These are phyloP conservation scores for Camillea tinctor DNA, from an alignment of 2,329 filamentous ascomycete species.

Conservation along the genomic window DNA sequence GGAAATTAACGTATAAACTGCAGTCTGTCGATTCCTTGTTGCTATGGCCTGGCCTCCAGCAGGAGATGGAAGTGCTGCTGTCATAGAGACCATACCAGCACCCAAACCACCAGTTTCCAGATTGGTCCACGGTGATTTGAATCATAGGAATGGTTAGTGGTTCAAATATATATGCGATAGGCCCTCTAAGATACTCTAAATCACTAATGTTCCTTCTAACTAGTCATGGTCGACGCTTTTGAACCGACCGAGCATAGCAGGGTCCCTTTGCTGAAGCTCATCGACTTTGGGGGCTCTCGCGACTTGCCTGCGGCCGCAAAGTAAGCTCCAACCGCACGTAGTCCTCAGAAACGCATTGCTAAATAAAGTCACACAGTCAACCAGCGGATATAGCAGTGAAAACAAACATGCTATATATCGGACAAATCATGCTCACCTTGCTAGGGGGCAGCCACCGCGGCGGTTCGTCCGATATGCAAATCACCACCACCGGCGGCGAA, in stretches of 20 bases:
- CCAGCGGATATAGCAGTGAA: slow-evolving; percentile 3
- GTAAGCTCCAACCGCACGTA: not conserved
- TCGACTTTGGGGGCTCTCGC: slow-evolving; percentile 14
- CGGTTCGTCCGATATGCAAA: slow-evolving; percentile 7
- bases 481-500: not conserved
- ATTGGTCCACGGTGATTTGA: slow-evolving; percentile 13
- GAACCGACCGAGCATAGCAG: slow-evolving; percentile 6
- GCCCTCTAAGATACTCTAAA: not conserved
- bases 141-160: slow-evolving; percentile 13
- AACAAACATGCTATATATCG: slow-evolving; percentile 9
- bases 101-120: slow-evolving; percentile 1
- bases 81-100: slow-evolving; percentile 4
- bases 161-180: not conserved
- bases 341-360: not conserved
- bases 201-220: not conserved
- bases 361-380: not conserved
- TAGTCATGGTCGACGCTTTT: slow-evolving; percentile 19
- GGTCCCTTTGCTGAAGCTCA: slow-evolving; percentile 11
- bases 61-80: not conserved
- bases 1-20: not conserved
- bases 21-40: slow-evolving; percentile 15
- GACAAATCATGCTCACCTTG: slow-evolving; percentile 10
- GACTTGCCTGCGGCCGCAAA: not conserved
- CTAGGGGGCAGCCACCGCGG: slow-evolving; percentile 8
- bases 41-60: slow-evolving; percentile 16